Evolutionary conservation across 352 stramenopile species (phyloP), one percentile per base, ranked within the genome.

Genomic region (Lagenidium giganteum): DNA sequence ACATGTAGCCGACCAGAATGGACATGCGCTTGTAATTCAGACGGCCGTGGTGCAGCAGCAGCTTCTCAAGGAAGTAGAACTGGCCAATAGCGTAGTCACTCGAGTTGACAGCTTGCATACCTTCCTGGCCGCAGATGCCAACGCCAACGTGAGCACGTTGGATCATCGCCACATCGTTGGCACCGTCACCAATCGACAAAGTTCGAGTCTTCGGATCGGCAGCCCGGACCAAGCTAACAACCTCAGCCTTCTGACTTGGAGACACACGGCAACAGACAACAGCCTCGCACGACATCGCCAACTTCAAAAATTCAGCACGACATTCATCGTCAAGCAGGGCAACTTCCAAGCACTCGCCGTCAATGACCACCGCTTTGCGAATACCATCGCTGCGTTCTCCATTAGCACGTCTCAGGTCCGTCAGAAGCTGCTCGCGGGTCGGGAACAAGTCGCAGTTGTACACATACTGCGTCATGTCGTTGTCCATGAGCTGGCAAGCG

Each of bases 11-110:
- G 17, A 96, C 81, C 17, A 98, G 70, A 40, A 89, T 93, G 20
- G 79, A 82, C 65, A 98, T 95, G 35, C 97, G 93, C 51, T 94
- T 90, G 61, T 98, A 99, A 67, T 98, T 98, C 77, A 95, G 92
- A 24, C 96, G 83, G 12, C 97, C 97, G 61, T 99, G 96, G 50
- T 98, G 91, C 29, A 99, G 68, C 43, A 99, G 53, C 5, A 99
- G 78, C 48, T 87, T 73, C 64, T 97, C 71, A 17, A 99, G 61
- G 42, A 80, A 97, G 91, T 64, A 81, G 54, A 99, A 99, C 65
- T 99, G 95, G 12, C 78, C 93, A 41, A 99, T 98, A 4, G 95
- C 88, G 64, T 98, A 99, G 63, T 99, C 97, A 33, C 93, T 83
- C 21, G 70, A 93, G 64, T 99, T 99, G 11, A 98, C 96, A 28